A percentile compares a stretch with the other conserved stretches of the same genome.
Conservation (phyloP, 2,329 filamentous ascomycete species). For the Fusarium sororula region DNA sequence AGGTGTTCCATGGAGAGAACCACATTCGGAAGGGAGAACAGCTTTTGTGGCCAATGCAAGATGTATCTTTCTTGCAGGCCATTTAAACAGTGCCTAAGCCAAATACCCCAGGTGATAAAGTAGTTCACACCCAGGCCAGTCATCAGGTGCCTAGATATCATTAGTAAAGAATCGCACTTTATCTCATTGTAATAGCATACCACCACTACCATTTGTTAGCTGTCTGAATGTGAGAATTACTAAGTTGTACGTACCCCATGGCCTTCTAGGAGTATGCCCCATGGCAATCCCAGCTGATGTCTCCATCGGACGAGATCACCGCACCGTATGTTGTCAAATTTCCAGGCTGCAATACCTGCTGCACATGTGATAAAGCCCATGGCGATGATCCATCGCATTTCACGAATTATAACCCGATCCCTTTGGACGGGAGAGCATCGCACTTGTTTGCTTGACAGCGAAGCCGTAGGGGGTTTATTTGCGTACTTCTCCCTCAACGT, state of each 20-base stretch:
- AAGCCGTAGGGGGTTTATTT: not conserved
- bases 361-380: not conserved
- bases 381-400: not conserved
- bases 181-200: not conserved
- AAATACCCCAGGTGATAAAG: not conserved
- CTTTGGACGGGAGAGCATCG: no score
- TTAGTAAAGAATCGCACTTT: rapidly evolving
- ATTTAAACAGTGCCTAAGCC: not conserved
- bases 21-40: rapidly evolving
- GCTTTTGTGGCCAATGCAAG: not conserved
- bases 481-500: rapidly evolving
- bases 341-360: not conserved
- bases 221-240: not conserved
- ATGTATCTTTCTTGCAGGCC: not conserved
- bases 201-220: not conserved
- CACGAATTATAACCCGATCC: not conserved
- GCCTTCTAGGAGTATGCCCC: not conserved
- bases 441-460: no score
- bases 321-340: rapidly evolving
- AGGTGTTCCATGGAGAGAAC: rapidly evolving
- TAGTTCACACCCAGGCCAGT: not conserved
- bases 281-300: not conserved
- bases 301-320: not conserved
- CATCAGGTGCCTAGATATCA: not conserved
- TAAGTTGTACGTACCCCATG: not conserved